Conservation (phyloP, 257 asterid species). For the Gynochthodes officinalis region DNA sequence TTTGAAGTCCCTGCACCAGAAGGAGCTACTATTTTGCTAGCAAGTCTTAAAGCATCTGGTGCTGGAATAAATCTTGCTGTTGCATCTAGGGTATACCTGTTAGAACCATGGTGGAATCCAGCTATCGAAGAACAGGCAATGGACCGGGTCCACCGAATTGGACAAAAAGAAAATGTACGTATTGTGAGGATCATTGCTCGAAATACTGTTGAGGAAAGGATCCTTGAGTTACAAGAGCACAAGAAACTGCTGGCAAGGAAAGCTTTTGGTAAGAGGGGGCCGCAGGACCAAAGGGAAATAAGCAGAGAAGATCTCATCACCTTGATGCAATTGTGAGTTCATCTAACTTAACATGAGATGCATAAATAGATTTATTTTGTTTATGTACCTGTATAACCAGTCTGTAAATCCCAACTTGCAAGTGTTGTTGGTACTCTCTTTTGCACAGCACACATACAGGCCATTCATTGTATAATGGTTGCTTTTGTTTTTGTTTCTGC, state of each 20-base stretch:
- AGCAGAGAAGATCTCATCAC: constrained; percentile 58
- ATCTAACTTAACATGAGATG: not conserved
- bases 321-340: constrained; percentile 57
- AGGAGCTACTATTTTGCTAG: constrained; percentile 80
- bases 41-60: constrained; percentile 76
- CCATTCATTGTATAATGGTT: not conserved
- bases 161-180: constrained; percentile 68
- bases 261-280: constrained; percentile 54
- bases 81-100: constrained; percentile 72
- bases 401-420: not conserved
- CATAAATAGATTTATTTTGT: not conserved
- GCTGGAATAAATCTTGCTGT: constrained; percentile 78
- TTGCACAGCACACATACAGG: not conserved
- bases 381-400: not conserved
- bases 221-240: constrained; percentile 67
- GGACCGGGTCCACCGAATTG: constrained; percentile 93
- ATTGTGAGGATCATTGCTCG: constrained; percentile 74
- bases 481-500: too few species aligned
- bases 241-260: constrained; percentile 62
- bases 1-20: constrained; percentile 50
- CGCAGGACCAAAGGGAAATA: constrained; percentile 51
- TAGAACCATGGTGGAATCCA: constrained; percentile 99
- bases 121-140: constrained; percentile 94
- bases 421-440: not conserved
- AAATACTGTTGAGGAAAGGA: constrained; percentile 73